Percentiles rank a stretch among this genome's conserved stretches.
Evolutionary conservation across 768 basidiomycete species (phyloP).

Genomic region (Lactarius sp.): DNA sequence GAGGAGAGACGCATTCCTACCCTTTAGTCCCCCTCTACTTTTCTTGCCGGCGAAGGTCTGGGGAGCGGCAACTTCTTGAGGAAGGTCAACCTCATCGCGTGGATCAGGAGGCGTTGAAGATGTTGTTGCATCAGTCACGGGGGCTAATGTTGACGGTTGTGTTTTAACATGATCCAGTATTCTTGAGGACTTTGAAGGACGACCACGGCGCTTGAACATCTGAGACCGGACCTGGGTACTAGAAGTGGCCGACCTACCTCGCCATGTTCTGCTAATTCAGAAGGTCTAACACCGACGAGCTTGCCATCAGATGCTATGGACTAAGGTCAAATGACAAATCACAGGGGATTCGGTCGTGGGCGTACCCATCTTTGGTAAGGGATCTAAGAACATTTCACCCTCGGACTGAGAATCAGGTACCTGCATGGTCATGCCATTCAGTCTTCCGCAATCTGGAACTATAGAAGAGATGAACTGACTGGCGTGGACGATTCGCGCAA

Average conservation of each 20-base stretch:
- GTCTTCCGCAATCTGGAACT: neutral
- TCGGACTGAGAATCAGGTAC: constrained; percentile 19
- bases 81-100: neutral
- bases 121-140: neutral
- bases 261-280: neutral
- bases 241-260: neutral
- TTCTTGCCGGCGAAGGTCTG: neutral
- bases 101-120: neutral
- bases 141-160: neutral
- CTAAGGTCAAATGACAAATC: neutral
- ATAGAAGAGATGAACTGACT: constrained; percentile 7
- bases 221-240: neutral
- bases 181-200: neutral
- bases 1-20: constrained; percentile 9
- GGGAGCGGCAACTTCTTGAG: neutral
- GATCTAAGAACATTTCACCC: constrained; percentile 1
- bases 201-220: neutral
- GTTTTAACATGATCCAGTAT: neutral
- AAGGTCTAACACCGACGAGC: neutral
- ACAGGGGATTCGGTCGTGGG: neutral
- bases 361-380: constrained; percentile 7
- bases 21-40: neutral
- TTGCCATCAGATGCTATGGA: neutral
- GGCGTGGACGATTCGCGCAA: neutral
- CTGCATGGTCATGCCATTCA: neutral